These are phyloP conservation scores for Hibiscus tridactylites DNA, from an alignment of 345 rosid genomes.

Conservation along the genomic window DNA sequence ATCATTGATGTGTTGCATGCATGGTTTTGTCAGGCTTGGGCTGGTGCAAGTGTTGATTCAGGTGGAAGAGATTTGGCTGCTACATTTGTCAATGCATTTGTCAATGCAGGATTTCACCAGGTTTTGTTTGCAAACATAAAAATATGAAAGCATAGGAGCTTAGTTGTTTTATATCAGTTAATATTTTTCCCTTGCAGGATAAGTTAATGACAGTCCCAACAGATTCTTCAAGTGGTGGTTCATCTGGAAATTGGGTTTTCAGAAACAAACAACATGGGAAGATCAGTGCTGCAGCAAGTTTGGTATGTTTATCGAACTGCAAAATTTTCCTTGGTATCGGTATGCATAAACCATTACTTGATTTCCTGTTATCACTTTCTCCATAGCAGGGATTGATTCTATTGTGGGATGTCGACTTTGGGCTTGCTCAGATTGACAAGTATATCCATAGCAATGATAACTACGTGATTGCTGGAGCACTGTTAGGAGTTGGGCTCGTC, in stretches of 20 bases:
- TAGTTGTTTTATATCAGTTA: constrained; percentile 3
- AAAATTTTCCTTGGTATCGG: background rate
- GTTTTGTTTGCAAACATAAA: constrained; percentile 26
- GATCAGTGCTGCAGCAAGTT: constrained; percentile 92
- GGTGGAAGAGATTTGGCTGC: constrained; percentile 91
- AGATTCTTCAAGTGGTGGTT: constrained; percentile 56
- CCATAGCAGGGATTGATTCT: constrained; percentile 76
- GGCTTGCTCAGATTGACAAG: constrained; percentile 80
- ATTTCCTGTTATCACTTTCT: background rate
- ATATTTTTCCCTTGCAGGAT: constrained; percentile 45
- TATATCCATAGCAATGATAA: constrained; percentile 76
- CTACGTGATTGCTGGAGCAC: constrained; percentile 81
- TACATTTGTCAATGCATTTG: constrained; percentile 93
- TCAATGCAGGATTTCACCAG: constrained; percentile 96
- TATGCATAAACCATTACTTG: background rate
- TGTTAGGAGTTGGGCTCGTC: constrained; percentile 85
- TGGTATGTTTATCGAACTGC: constrained; percentile 11
- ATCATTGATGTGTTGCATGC: constrained; percentile 8
- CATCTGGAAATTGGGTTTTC: constrained; percentile 88
- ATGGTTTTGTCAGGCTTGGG: constrained; percentile 46
- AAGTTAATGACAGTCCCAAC: constrained; percentile 82
- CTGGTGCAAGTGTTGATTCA: constrained; percentile 77
- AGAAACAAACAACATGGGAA: constrained; percentile 93
- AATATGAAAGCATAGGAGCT: background rate
- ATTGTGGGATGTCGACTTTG: constrained; percentile 86